Evolutionary conservation across 2,329 filamentous ascomycete species (phyloP), one percentile per base, ranked within the genome.

Genomic region (Orbilia ellipsospora): DNA sequence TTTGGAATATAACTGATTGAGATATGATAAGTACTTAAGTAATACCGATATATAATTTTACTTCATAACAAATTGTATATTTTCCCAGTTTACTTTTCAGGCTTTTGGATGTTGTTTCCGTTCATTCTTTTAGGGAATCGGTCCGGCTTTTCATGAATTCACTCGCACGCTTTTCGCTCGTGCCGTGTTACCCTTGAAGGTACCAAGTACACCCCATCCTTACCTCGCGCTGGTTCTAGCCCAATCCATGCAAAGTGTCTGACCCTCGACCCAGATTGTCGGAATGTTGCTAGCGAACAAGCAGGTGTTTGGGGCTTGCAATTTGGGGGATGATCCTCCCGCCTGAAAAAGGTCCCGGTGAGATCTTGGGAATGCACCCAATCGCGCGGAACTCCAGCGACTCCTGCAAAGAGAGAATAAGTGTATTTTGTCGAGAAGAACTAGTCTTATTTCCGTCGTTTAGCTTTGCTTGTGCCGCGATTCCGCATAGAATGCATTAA

Each of bases 311-410:
- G 66, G 65, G 66, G 57, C 68, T 65, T 65, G 69, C 61, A 54
- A 66, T 45, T 65, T 55, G 60, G 69, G 62, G 69, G 61, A 52
- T 57, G 51, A 67, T 66, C 62, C 62, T 61, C 51, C 62, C 69
- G 62, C 42, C 51, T 62, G 62, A 62, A 73, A 62, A 52, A 73
- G 69, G 61, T 66, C 69, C 69, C 62, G 69, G 69, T 73, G 69
- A 73, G 69, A 73, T 73, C 69, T 73, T 73, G 62, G 56, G 65
- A 66, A 65, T 73, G 69, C 69, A 73, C 69, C 69, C 69, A 73
- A 62, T 67, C 69, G 69, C 61, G 62, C 69, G 69, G 69, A 50
- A 66, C 69, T 61, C 16, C 50, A 73, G 31, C 31, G 31, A 36
- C 31, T 36, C 31, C 31, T 36, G 31, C 31, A 36, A 36, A 36